phyloP scores from a whole-genome alignment of 139 green algal genomes.

The Micromonas pusilla region DNA sequence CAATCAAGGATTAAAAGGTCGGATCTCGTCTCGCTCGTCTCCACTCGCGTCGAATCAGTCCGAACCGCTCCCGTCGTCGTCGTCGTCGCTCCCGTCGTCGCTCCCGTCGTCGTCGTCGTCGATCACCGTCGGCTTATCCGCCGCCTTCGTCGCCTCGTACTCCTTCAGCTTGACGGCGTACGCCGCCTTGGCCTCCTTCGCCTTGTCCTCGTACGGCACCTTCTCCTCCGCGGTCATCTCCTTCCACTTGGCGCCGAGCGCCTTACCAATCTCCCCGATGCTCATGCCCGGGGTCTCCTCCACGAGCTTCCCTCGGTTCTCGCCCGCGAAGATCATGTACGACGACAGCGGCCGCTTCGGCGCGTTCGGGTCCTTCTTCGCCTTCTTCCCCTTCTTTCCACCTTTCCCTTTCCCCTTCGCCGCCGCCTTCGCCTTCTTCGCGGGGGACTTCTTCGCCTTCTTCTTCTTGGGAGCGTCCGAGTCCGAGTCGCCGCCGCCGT shows the following conservation, averaged over 20 bases:
- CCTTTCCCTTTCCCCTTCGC: conserved; percentile 30
- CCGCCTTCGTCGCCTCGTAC: neutral
- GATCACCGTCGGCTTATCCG: neutral
- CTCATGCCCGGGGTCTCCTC: conserved; percentile 36
- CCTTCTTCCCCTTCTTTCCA: conserved; percentile 46
- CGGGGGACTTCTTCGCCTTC: conserved; percentile 45
- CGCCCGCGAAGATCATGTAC: conserved; percentile 80
- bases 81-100: neutral
- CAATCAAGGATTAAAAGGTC: too few relatives aligned
- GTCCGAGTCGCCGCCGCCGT: neutral
- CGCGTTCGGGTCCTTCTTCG: conserved; percentile 53
- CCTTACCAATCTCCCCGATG: conserved; percentile 44
- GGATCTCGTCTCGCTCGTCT: too few relatives aligned
- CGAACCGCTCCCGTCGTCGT: too few relatives aligned
- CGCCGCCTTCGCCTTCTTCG: conserved; percentile 41
- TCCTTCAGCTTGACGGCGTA: conserved; percentile 24
- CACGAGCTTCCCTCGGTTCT: conserved; percentile 18
- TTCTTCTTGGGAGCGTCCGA: conserved; percentile 29
- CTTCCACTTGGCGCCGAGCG: conserved; percentile 50
- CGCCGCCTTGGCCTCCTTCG: conserved; percentile 37
- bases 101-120: conserved; percentile 1
- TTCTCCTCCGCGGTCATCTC: conserved; percentile 41
- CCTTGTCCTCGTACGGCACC: conserved; percentile 37
- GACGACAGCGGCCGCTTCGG: conserved; percentile 72
- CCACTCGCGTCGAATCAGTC: too few relatives aligned